These are phyloP conservation scores for Hericium coralloides DNA, from an alignment of 768 basidiomycete genomes.

Conservation along the genomic window DNA sequence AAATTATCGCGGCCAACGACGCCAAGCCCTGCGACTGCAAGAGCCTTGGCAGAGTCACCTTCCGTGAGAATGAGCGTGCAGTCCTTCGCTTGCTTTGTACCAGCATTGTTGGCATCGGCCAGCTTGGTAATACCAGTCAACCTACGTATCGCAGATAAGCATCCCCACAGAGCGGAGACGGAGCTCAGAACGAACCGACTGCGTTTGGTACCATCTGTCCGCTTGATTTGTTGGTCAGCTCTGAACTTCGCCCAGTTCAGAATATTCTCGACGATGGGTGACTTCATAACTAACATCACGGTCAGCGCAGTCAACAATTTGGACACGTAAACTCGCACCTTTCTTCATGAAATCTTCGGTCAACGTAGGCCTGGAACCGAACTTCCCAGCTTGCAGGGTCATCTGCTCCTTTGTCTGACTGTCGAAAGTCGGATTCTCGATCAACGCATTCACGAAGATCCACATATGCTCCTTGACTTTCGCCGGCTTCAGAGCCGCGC, in stretches of 20 bases:
- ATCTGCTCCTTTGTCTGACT: conserved; percentile 97
- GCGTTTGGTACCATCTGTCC: conserved; percentile 88
- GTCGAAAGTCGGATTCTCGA: conserved; percentile 98
- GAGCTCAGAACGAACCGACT: conserved; percentile 46
- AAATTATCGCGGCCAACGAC: conserved; percentile 96
- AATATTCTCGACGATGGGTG: conserved; percentile 84
- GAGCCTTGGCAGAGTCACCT: conserved; percentile 97
- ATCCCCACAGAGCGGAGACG: background rate
- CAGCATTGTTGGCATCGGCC: conserved; percentile 96
- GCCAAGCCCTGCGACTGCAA: conserved; percentile 89
- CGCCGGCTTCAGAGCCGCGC: conserved; percentile 82
- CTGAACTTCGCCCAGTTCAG: conserved; percentile 96
- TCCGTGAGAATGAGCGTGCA: conserved; percentile 97
- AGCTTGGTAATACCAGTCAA: conserved; percentile 89
- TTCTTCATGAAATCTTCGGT: conserved; percentile 96
- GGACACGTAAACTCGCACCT: conserved; percentile 36
- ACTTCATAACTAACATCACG: conserved; percentile 59
- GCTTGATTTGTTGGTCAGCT: conserved; percentile 93
- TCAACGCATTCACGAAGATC: conserved; percentile 92
- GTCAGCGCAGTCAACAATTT: conserved; percentile 1
- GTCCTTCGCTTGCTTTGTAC: conserved; percentile 64
- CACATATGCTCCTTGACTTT: conserved; percentile 98
- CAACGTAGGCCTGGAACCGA: conserved; percentile 77
- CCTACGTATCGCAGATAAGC: conserved; percentile 29
- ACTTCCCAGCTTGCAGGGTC: conserved; percentile 80